Evolutionary conservation across 257 asterid genomes (phyloP).

Genomic region (Oldenlandia corymbosa): DNA sequence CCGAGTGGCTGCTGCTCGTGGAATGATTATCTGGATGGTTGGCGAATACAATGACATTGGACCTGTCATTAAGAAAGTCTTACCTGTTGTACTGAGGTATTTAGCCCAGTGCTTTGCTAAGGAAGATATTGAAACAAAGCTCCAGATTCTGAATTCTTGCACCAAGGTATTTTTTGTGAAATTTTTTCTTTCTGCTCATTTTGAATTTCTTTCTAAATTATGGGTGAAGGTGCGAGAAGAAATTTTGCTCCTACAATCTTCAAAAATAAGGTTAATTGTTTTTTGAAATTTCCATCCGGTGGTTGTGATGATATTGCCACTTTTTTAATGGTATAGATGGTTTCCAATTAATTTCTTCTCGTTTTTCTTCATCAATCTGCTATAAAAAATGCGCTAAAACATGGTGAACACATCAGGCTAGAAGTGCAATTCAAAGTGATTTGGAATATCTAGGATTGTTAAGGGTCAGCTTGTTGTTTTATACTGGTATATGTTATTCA

Average conservation of each 20-base stretch:
- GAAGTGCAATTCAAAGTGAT: too few relatives aligned
- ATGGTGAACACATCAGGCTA: too few relatives aligned
- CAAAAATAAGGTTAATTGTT: not conserved
- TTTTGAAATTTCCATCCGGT: too few relatives aligned
- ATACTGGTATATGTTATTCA: too few relatives aligned
- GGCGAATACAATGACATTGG: constrained; percentile 76
- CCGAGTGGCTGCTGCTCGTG: constrained; percentile 78
- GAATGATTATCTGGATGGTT: constrained; percentile 91
- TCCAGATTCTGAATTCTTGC: constrained; percentile 80
- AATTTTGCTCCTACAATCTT: not conserved
- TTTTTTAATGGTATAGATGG: too few relatives aligned
- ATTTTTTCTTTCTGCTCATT: constrained; percentile 8
- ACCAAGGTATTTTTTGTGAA: constrained; percentile 52
- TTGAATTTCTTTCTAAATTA: not conserved
- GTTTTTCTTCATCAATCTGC: too few relatives aligned
- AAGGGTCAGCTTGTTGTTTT: not conserved
- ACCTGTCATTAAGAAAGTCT: constrained; percentile 50
- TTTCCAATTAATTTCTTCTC: too few relatives aligned
- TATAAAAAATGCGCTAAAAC: too few relatives aligned
- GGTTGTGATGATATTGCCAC: too few relatives aligned
- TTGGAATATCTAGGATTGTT: too few relatives aligned
- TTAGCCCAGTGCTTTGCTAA: constrained; percentile 63
- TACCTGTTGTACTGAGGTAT: constrained; percentile 60
- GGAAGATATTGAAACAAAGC: constrained; percentile 82
- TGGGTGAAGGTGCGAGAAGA: not conserved